Base-by-base conservation (phyloP, 768 basidiomycete genomes). In the Boletus sensibilis region DNA sequence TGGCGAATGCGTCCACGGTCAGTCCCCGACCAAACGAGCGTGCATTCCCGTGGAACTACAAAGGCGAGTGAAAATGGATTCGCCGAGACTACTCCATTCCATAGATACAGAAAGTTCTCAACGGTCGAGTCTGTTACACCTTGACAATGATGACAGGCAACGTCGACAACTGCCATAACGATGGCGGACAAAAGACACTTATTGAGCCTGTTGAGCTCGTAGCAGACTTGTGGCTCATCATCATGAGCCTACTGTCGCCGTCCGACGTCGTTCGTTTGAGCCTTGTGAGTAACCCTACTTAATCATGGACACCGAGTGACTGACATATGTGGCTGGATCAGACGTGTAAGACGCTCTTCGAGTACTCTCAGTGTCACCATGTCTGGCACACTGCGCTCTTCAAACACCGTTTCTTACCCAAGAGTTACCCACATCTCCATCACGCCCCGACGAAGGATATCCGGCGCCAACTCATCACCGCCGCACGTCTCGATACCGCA, bases 221-320 rank as follows among this genome's bases (percentile, higher is more conserved):
- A 29, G 66, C 64, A 14, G 69, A 70, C 29, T 31, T 70, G 42
- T 70, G 69, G 69, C 57, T 70, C 37, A 57, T 68, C 38, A 62
- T 70, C 45, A 72, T 72, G 69, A 25, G 57, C 46, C 52, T 68
- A 11, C 41, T 72, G 29, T 64, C 70, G 21, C 62, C 70, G 0
- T 48, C 60, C 4, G 70, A 70, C 31, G 33, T 70, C 39, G 51
- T 66, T 23, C 58, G 48, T 25, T 51, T 72, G 52, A 60, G 68
- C 44, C 64, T 52, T 20, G 68, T 72, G 41, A 72, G 70, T 65
- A 5, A 9, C 1, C 3, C 7, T 5, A 11, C 6, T 20, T n/a
- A 12, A 12, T 7, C 5, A 14, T 27, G 16, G 27, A 18, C 27
- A 0, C 2, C 0, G 21, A 34, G 6, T 12, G 5, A 46, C 37